A percentile compares a stretch with the other conserved stretches of the same genome.
These are phyloP conservation scores for Fragilaria crotonensis DNA, from an alignment of 108 stramenopile species.

Conservation along the genomic window DNA sequence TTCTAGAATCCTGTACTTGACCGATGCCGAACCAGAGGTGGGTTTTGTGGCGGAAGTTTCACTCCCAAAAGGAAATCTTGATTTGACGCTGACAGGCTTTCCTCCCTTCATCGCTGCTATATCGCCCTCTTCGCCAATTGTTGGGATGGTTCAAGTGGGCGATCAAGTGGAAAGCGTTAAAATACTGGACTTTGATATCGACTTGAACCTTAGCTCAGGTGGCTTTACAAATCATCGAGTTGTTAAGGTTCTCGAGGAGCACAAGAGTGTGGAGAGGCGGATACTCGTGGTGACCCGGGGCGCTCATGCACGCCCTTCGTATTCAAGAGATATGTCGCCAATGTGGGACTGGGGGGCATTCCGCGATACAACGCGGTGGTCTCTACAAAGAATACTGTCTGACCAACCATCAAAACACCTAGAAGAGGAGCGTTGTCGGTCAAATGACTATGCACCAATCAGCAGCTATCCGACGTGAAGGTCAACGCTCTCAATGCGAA, in stretches of 20 bases:
- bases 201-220: neutral
- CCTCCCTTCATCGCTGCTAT: neutral
- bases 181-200: neutral
- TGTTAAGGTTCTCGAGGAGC: neutral
- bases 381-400: conserved; percentile 7
- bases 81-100: neutral
- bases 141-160: neutral
- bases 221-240: neutral
- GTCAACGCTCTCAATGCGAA: no score
- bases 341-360: neutral
- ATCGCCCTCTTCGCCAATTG: neutral
- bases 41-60: neutral
- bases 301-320: neutral
- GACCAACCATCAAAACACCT: conserved; percentile 13
- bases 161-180: neutral
- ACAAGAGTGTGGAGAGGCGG: neutral
- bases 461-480: no score
- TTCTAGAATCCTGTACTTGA: neutral
- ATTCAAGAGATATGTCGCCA: neutral
- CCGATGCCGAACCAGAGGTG: neutral
- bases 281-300: neutral
- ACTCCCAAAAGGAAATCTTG: neutral
- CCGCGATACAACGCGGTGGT: conserved; percentile 14
- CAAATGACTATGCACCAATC: neutral
- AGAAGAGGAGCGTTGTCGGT: neutral